Evolutionary conservation across 768 basidiomycete genomes (phyloP).

Genomic region (Arthromyces matolae): DNA sequence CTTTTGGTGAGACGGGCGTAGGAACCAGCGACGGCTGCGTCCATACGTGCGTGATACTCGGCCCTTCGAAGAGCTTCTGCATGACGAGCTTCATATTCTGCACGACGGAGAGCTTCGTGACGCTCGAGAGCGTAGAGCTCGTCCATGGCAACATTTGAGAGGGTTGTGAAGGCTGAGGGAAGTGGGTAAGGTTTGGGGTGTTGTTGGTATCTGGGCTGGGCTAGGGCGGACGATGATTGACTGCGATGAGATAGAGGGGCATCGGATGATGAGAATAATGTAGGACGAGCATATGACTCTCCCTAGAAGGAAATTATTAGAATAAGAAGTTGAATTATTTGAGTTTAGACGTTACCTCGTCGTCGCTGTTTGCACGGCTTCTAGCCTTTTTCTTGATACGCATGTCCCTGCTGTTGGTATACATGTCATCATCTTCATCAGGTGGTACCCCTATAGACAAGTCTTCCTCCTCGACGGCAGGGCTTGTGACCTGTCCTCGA

Average conservation of each 20-base stretch:
- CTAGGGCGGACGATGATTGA: slow-evolving; percentile 19
- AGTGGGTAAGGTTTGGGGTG: slow-evolving; percentile 21
- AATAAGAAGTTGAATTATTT: too few relatives aligned
- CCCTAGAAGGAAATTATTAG: slow-evolving; percentile 28
- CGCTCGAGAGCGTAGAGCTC: slow-evolving; percentile 88
- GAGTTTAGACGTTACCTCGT: too few relatives aligned
- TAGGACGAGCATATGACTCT: slow-evolving; percentile 59
- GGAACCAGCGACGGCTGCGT: slow-evolving; percentile 17
- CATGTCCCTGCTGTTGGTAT: slow-evolving; percentile 16
- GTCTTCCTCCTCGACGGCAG: too few relatives aligned
- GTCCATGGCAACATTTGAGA: slow-evolving; percentile 79
- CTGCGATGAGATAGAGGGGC: slow-evolving; percentile 33
- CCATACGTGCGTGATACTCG: slow-evolving; percentile 63
- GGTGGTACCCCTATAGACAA: too few relatives aligned
- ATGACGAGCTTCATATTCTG: slow-evolving; percentile 81
- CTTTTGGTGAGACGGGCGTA: slow-evolving; percentile 47
- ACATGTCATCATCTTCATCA: slow-evolving; percentile 9
- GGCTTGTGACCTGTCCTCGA: slow-evolving; percentile 5
- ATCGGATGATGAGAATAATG: slow-evolving; percentile 45
- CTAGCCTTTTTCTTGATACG: slow-evolving; percentile 73
- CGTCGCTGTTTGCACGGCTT: slow-evolving; percentile 76
- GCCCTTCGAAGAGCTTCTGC: slow-evolving; percentile 67
- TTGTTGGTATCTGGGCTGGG: slow-evolving; percentile 23
- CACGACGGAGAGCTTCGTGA: slow-evolving; percentile 76
- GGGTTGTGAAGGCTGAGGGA: slow-evolving; percentile 54